A percentile compares a stretch with the other conserved stretches of the same genome.
phyloP scores from a whole-genome alignment of 176 grass and related monocot genomes.

The Avena insularis region DNA sequence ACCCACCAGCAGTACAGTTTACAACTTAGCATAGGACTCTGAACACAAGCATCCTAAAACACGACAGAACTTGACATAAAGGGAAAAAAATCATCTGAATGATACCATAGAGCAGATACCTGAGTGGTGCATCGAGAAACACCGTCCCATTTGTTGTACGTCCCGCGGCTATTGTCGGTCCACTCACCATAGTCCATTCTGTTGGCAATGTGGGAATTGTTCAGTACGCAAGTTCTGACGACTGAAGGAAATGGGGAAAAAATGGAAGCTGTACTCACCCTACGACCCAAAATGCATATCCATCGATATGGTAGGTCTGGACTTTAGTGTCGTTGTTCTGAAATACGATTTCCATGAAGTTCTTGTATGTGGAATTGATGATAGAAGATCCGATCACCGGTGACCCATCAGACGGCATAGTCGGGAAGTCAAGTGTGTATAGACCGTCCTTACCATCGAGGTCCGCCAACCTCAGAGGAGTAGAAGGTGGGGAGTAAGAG shows the following conservation, averaged over 20 bases:
- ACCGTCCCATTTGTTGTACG: conserved; percentile 97
- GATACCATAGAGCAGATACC: conserved; percentile 44
- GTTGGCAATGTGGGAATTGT: conserved; percentile 25
- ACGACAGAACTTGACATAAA: neutral
- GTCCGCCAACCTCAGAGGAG: conserved; percentile 87
- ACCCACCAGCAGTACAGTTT: neutral
- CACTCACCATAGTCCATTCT: conserved; percentile 98
- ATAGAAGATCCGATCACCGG: conserved; percentile 64
- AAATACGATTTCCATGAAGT: conserved; percentile 95
- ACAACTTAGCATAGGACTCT: neutral
- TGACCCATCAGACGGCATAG: conserved; percentile 58
- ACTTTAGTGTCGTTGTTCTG: conserved; percentile 90
- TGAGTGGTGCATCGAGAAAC: conserved; percentile 88
- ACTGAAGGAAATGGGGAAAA: neutral
- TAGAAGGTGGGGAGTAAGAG: conserved; percentile 73
- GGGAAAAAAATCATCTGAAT: neutral
- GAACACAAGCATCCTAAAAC: conserved; percentile 15
- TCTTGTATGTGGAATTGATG: conserved; percentile 84
- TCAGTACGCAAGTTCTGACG: neutral
- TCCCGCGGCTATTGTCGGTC: conserved; percentile 76
- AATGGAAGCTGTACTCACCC: conserved; percentile 54
- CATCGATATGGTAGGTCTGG: conserved; percentile 93
- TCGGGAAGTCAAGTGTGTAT: conserved; percentile 87
- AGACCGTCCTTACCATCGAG: conserved; percentile 64
- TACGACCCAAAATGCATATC: conserved; percentile 87